Evolutionary conservation across 768 basidiomycete genomes (phyloP), one percentile per base, ranked within the genome.

Genomic region (Mrakia blollopis): DNA sequence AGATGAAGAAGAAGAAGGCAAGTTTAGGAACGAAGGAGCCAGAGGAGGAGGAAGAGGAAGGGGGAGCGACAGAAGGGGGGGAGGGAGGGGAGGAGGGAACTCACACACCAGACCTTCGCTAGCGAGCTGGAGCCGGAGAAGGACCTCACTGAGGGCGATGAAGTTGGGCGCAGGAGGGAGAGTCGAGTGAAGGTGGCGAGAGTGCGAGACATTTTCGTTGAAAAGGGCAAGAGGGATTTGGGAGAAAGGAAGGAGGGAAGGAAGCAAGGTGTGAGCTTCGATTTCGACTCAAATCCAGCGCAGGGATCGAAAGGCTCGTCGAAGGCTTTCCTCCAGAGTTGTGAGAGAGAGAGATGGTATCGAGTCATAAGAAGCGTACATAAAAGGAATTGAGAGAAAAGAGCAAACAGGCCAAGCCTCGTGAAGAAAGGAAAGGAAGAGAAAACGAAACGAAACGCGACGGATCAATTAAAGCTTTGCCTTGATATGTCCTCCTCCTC

Each of bases 381-480:
- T 32, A 65, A 65, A 8, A 35, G 21, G 2, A 68, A n/a, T n/a
- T 1, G 39, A 30, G 37, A 68, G 2, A 25, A 37, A n/a, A 39
- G 65, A 18, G 25, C 39, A 41, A 21, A 10, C 9, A 16, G 63
- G 35, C n/a, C n/a, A n/a, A 25, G 25, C 32, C n/a, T 28, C 61
- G 63, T 37, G 41, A 70, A 70, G 68, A 69, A 69, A 25, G 13
- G 44, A 1, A 28, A 41, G 44, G 1, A 28, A 41, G 1, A 25
- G 28, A 8, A 21, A 52, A 41, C 13, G 30, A 30, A 47, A 1
- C 44, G 18, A 7, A 8, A 39, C 32, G 68, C n/a, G 16, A 30
- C 35, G 10, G 1, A 9, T 77, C 78, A 85, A 30, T 77, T 77
- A 85, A 30, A 85, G 80, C 84, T 90, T 92, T 35, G 84, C 79